Evolutionary conservation across 1,139 yeast species (phyloP).

Genomic region (Geotrichum aggregatum): DNA sequence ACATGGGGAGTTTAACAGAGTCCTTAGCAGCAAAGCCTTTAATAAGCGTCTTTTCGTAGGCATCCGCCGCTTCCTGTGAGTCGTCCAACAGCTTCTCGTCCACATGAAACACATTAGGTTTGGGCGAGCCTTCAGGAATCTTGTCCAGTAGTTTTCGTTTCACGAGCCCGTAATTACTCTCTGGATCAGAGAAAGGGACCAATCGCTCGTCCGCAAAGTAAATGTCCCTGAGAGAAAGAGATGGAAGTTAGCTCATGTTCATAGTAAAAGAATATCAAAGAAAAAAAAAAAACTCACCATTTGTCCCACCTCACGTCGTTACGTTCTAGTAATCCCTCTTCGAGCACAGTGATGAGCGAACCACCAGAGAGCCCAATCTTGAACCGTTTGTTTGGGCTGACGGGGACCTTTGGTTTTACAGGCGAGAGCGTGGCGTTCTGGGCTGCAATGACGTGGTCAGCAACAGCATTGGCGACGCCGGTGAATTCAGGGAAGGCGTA

Average conservation of each 20-base stretch:
- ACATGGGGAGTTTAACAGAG: conserved; percentile 90
- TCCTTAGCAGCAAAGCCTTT: conserved; percentile 94
- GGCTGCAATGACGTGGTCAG: conserved; percentile 83
- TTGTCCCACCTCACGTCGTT: conserved; percentile 77
- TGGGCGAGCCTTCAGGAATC: conserved; percentile 45
- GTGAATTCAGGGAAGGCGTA: conserved; percentile 85
- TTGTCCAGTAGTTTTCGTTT: conserved; percentile 75
- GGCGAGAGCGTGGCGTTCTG: conserved; percentile 60
- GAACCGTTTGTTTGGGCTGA: conserved; percentile 50
- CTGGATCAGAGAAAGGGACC: conserved; percentile 79
- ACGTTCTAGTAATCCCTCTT: conserved; percentile 75
- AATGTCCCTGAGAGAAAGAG: conserved; percentile 49
- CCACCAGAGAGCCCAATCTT: conserved; percentile 93
- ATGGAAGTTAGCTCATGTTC: neutral
- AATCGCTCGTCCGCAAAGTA: conserved; percentile 95
- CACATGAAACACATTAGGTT: conserved; percentile 77
- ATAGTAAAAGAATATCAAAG: neutral
- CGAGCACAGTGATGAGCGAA: conserved; percentile 75
- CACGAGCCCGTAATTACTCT: conserved; percentile 86
- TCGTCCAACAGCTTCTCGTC: conserved; percentile 72
- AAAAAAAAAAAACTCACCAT: conserved; percentile 50
- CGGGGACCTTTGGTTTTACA: conserved; percentile 20
- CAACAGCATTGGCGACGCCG: conserved; percentile 93
- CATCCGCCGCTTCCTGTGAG: conserved; percentile 93
- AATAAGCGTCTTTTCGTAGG: conserved; percentile 78